phyloP scores from a whole-genome alignment of 257 asterid genomes.

The Gardenia jasminoides region DNA sequence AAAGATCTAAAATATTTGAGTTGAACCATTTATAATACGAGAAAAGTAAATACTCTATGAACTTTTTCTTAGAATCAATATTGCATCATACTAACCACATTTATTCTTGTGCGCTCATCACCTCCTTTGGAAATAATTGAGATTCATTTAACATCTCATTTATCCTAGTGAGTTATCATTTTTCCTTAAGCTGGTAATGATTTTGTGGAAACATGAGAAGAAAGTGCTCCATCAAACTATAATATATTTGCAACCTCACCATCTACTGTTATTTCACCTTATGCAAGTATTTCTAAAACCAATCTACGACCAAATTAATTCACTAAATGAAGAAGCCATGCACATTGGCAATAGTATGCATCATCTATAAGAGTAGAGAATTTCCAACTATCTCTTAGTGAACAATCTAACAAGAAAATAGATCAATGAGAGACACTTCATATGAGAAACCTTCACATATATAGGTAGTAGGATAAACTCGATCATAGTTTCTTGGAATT shows the following conservation, averaged over 20 bases:
- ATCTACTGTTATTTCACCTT: neutral
- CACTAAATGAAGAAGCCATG: constrained; percentile 24
- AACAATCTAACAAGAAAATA: constrained; percentile 89
- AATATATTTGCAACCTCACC: neutral
- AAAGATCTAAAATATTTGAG: neutral
- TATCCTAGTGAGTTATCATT: neutral
- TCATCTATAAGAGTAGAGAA: constrained; percentile 40
- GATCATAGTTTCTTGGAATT: constrained; percentile 25
- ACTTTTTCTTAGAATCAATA: neutral
- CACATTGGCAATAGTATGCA: constrained; percentile 12
- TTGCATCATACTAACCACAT: neutral
- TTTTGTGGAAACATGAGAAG: neutral
- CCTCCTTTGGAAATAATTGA: constrained; percentile 2
- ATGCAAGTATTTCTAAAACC: neutral
- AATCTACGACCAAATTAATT: constrained; percentile 9
- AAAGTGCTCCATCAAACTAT: neutral
- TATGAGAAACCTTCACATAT: constrained; percentile 64
- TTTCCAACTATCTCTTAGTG: constrained; percentile 63
- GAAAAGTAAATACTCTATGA: constrained; percentile 10
- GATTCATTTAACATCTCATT: constrained; percentile 1
- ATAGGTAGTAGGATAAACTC: constrained; percentile 50
- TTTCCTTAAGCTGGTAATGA: neutral
- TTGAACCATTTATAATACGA: neutral
- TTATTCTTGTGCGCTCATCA: neutral
- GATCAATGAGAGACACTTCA: constrained; percentile 44